These are phyloP conservation scores for Yamadazyma jaroonii DNA, from an alignment of 1,139 yeast species.

Conservation along the genomic window DNA sequence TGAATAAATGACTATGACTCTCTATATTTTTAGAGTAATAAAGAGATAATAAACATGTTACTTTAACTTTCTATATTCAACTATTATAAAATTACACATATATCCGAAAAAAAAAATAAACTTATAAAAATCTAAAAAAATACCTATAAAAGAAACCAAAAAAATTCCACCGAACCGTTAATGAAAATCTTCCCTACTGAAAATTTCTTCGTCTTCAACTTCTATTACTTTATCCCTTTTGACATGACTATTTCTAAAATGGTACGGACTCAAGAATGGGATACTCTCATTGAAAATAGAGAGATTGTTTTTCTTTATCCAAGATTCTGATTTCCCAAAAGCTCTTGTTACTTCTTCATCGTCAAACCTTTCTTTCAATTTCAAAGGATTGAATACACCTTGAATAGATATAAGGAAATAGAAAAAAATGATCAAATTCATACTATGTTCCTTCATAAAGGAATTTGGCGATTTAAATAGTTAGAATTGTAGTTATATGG, in stretches of 20 bases:
- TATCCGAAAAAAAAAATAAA: background rate
- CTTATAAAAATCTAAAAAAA: too few species aligned
- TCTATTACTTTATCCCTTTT: background rate
- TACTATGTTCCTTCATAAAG: background rate
- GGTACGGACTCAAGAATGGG: background rate
- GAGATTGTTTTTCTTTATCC: background rate
- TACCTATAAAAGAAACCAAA: too few species aligned
- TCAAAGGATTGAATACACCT: slow-evolving; percentile 8
- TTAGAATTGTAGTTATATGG: background rate
- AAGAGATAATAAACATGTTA: too few species aligned
- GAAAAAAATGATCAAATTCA: background rate
- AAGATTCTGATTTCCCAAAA: slow-evolving; percentile 6
- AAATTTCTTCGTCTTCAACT: background rate
- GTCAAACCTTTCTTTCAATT: background rate
- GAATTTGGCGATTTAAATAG: background rate
- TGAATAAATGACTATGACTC: slow-evolving; percentile 2
- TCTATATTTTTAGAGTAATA: too few species aligned
- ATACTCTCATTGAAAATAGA: background rate
- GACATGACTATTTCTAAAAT: slow-evolving; percentile 1
- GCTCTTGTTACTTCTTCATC: slow-evolving; percentile 5
- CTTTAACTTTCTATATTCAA: too few species aligned
- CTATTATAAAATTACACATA: too few species aligned
- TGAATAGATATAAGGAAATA: background rate
- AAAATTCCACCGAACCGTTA: background rate
- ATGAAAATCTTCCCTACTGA: background rate